phyloP scores from a whole-genome alignment of 257 asterid species.

The Primulina eburnea region DNA sequence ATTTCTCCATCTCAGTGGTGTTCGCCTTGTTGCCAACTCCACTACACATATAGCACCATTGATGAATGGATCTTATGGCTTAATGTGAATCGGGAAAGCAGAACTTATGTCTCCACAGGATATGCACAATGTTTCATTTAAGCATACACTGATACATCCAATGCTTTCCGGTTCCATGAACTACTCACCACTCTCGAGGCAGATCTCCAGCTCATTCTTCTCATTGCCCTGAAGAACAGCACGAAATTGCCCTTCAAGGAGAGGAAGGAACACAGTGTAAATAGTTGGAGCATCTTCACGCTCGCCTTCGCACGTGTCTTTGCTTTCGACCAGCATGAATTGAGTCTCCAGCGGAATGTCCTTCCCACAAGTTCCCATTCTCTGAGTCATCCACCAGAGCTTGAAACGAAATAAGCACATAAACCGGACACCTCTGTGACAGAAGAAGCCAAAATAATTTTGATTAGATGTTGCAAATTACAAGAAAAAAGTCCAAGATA shows the following conservation, averaged over 20 bases:
- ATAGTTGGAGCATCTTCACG: constrained; percentile 56
- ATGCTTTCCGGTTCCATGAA: constrained; percentile 29
- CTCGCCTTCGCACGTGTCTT: constrained; percentile 57
- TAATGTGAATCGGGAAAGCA: constrained; percentile 19
- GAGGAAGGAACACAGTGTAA: constrained; percentile 86
- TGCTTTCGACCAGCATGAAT: constrained; percentile 93
- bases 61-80: constrained; percentile 22
- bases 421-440: constrained; percentile 74
- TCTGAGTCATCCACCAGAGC: constrained; percentile 99
- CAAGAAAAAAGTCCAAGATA: not conserved
- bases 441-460: constrained; percentile 7
- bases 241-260: constrained; percentile 94
- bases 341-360: constrained; percentile 94
- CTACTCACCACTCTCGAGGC: constrained; percentile 96
- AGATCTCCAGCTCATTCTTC: constrained; percentile 80
- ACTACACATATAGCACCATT: constrained; percentile 17
- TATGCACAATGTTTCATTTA: constrained; percentile 5
- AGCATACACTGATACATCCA: constrained; percentile 29
- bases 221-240: constrained; percentile 96
- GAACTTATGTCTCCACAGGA: constrained; percentile 3
- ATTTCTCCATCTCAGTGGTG: constrained; percentile 29
- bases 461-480: no score
- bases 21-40: constrained; percentile 24
- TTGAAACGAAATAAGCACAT: constrained; percentile 95
- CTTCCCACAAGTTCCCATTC: constrained; percentile 90